Conservation (phyloP, 768 basidiomycete species). For the Lactarius tabidus region DNA sequence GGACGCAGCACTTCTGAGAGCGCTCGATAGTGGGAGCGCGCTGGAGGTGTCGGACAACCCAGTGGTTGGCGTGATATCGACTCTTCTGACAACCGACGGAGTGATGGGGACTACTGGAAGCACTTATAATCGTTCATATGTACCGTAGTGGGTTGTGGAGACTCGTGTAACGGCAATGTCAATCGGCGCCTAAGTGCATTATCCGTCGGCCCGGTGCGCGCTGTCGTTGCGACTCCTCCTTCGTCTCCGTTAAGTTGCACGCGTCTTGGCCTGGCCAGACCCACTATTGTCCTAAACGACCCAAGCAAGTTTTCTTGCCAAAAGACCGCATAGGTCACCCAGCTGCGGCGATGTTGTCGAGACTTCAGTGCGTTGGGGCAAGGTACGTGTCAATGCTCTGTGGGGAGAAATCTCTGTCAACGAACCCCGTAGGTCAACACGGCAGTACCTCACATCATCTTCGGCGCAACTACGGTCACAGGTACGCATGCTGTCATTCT, state of each 20-base stretch:
- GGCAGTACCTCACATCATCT: conserved; percentile 2
- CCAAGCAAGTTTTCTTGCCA: background rate
- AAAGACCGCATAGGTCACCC: conserved; percentile 6
- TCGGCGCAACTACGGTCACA: conserved; percentile 5
- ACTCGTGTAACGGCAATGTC: too few species aligned
- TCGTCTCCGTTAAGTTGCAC: background rate
- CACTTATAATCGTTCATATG: too few species aligned
- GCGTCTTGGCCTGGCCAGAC: background rate
- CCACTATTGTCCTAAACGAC: background rate
- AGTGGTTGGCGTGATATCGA: conserved; percentile 46
- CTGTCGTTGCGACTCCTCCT: too few species aligned
- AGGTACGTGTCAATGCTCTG: conserved; percentile 4
- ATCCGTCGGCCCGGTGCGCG: too few species aligned
- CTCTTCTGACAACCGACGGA: conserved; percentile 40
- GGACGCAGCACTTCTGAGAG: conserved; percentile 57
- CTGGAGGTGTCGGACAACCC: conserved; percentile 46
- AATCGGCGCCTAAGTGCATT: too few species aligned
- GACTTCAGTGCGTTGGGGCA: conserved; percentile 15
- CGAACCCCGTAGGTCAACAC: conserved; percentile 7
- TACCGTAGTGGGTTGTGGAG: too few species aligned
- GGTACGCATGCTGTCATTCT: background rate
- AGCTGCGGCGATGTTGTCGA: conserved; percentile 17
- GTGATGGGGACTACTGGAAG: background rate
- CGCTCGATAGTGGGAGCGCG: conserved; percentile 58
- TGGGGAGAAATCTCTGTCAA: background rate